These are phyloP conservation scores for Eimeria sp. DNA, from an alignment of 169 alveolate genomes.

Conservation along the genomic window DNA sequence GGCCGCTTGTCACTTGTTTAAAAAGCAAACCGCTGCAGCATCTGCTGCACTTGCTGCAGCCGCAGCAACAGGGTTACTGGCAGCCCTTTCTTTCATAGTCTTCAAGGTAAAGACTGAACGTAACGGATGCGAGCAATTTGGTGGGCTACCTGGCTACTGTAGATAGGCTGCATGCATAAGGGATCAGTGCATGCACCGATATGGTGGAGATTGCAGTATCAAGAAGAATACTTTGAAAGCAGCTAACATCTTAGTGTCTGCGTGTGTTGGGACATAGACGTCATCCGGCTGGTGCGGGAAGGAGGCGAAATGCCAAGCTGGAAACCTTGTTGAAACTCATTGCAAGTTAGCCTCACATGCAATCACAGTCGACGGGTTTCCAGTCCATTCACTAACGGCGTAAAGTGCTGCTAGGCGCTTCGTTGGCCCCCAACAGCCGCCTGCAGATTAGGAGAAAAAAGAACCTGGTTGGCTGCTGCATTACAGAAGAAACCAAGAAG, in stretches of 20 bases:
- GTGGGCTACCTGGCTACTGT: not conserved
- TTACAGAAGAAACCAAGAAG: not conserved
- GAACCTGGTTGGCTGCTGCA: not conserved
- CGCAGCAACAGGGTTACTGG: conserved; percentile 2
- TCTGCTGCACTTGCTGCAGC: conserved; percentile 14
- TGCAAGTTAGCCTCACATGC: no score
- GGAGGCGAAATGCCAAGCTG: no score
- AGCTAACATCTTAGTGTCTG: no score
- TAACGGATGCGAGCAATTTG: not conserved
- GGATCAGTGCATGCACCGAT: not conserved
- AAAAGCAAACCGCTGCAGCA: not conserved
- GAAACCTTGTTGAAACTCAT: no score
- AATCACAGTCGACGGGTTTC: no score
- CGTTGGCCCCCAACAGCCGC: not conserved
- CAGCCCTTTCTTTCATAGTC: not conserved
- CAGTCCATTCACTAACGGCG: not conserved
- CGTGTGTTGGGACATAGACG: no score
- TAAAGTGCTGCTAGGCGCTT: not conserved
- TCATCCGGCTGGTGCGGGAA: no score
- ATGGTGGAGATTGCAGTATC: no score
- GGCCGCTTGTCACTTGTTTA: conserved; percentile 30
- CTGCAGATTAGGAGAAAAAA: not conserved
- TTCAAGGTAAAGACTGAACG: not conserved
- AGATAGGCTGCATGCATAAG: not conserved
- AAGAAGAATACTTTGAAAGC: no score